Conservation (phyloP, 371 early-diverging fungal species). For the Syncephalastrum racemosum region DNA sequence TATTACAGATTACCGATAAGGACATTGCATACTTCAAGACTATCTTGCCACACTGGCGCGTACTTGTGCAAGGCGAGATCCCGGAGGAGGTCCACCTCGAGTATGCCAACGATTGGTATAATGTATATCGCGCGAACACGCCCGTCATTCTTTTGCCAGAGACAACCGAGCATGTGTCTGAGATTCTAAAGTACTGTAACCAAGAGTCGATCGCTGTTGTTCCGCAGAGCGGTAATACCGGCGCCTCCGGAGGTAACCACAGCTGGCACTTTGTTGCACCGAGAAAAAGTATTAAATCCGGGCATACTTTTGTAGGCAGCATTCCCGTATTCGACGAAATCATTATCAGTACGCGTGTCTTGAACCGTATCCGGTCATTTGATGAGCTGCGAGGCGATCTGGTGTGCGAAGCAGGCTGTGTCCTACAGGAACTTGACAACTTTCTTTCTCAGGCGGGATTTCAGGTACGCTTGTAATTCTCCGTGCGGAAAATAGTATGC, state of each 20-base stretch:
- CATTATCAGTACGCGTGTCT: constrained; percentile 69
- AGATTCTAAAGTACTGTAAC: constrained; percentile 86
- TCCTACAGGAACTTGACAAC: constrained; percentile 82
- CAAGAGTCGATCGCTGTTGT: constrained; percentile 81
- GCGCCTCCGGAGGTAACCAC: constrained; percentile 58
- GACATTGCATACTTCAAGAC: constrained; percentile 62
- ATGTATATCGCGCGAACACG: constrained; percentile 77
- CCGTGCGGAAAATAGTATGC: not conserved
- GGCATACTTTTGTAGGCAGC: constrained; percentile 13
- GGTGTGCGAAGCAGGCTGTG: constrained; percentile 86
- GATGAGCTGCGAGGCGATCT: constrained; percentile 84
- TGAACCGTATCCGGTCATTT: constrained; percentile 78
- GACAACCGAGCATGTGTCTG: constrained; percentile 78
- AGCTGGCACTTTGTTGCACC: not conserved
- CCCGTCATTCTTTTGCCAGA: constrained; percentile 79
- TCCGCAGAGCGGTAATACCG: constrained; percentile 96
- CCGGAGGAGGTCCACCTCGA: constrained; percentile 35
- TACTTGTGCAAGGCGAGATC: constrained; percentile 26
- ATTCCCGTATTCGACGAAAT: constrained; percentile 92
- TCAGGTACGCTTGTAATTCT: constrained; percentile 18
- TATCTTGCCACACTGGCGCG: constrained; percentile 29
- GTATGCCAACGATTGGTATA: constrained; percentile 84
- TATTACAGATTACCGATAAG: constrained; percentile 39
- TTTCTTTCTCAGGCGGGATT: constrained; percentile 75
- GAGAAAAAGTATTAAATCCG: not conserved